Percentiles rank a stretch among this genome's conserved stretches.
Conservation (phyloP, 257 asterid species). For the Datura wrightii region DNA sequence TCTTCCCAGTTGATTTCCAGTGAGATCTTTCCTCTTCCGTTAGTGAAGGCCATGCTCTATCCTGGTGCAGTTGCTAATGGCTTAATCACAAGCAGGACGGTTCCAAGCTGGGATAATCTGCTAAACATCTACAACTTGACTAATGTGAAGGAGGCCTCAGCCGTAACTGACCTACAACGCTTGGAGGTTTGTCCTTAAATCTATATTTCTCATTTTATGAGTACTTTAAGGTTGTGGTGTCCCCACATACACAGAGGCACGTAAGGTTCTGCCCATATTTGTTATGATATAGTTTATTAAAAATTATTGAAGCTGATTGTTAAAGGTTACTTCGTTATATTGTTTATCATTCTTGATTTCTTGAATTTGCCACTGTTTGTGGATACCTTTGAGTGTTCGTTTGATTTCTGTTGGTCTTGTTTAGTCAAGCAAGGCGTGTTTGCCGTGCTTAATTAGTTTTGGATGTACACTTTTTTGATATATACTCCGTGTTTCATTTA, state of each 20-base stretch:
- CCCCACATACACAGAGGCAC: background rate
- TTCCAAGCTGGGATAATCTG: constrained; percentile 84
- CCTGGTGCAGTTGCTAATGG: constrained; percentile 82
- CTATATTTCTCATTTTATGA: background rate
- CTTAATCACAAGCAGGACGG: constrained; percentile 50
- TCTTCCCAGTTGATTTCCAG: constrained; percentile 89
- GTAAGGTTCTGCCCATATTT: background rate
- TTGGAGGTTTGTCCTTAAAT: constrained; percentile 68
- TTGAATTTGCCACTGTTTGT: constrained; percentile 13
- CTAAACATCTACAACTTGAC: constrained; percentile 76
- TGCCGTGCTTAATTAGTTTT: constrained; percentile 8
- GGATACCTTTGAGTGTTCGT: background rate
- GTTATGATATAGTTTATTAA: constrained; percentile 10
- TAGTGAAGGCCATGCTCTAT: constrained; percentile 86
- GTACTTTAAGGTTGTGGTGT: background rate
- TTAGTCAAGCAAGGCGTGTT: background rate
- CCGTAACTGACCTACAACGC: constrained; percentile 79
- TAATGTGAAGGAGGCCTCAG: constrained; percentile 71
- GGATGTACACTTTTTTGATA: background rate
- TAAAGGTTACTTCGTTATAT: constrained; percentile 17
- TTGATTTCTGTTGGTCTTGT: background rate
- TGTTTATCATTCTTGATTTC: background rate
- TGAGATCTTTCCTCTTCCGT: constrained; percentile 78
- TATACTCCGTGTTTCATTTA: background rate
- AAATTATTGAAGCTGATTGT: background rate